phyloP scores from a whole-genome alignment of 306 rosid genomes.

The Psophocarpus tetragonolobus region DNA sequence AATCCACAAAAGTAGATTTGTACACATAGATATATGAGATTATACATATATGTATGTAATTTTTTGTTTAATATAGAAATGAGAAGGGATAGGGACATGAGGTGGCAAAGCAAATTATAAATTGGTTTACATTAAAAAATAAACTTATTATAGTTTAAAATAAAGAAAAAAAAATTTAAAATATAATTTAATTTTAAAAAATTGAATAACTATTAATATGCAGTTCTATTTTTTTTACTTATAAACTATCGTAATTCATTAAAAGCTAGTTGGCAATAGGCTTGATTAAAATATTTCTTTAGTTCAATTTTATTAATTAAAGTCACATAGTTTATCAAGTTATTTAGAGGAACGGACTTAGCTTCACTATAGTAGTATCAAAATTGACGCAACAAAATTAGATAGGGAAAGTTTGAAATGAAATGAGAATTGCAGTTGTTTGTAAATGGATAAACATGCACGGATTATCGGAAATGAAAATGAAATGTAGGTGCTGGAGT shows the following conservation, averaged over 20 bases:
- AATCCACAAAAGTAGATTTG: too few relatives aligned
- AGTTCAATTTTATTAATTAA: background rate
- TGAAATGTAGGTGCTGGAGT: background rate
- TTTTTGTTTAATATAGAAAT: too few relatives aligned
- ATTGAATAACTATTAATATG: background rate
- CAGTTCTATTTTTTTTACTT: background rate
- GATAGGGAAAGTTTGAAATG: background rate
- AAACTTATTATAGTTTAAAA: background rate
- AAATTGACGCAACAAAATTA: background rate
- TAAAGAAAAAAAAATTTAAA: background rate
- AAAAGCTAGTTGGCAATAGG: background rate
- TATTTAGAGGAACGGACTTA: background rate
- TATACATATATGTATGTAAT: too few relatives aligned
- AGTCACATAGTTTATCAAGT: background rate
- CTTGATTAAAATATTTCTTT: background rate
- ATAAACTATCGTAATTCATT: background rate
- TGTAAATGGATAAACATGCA: slow-evolving; percentile 1
- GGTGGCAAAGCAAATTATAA: too few relatives aligned
- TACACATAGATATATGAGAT: too few relatives aligned
- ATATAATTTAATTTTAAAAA: background rate
- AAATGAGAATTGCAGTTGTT: background rate
- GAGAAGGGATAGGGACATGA: too few relatives aligned
- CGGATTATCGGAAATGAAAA: background rate
- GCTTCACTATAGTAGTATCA: background rate
- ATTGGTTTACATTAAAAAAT: background rate